Base-by-base conservation (phyloP, 2,329 filamentous ascomycete species). In the Pseudovirgaria hyperparasitica region DNA sequence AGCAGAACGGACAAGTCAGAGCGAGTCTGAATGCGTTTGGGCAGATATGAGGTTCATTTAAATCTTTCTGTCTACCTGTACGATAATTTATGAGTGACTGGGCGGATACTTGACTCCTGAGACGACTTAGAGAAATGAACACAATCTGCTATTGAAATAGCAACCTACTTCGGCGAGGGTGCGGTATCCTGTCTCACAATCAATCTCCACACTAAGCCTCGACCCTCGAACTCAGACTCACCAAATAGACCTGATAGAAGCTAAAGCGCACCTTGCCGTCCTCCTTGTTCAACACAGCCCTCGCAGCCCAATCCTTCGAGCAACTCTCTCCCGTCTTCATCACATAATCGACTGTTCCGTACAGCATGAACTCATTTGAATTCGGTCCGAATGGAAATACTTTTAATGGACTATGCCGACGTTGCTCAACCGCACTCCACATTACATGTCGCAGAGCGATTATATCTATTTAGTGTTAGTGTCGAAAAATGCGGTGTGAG, bases 21-120 rank as follows among this genome's bases (percentile, higher is more conserved):
- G 63, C 59, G 9, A 76, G 73, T 43, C 45, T 77, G 41, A 52
- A 57, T 18, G 69, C 69, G 2, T 72, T 76, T 36, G 51, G 44
- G 8, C 50, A 52, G n/a, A 60, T 71, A n/a, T 67, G 42, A 47
- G 14, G 6, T n/a, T n/a, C n/a, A n/a, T n/a, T n/a, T n/a, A n/a
- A n/a, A n/a, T n/a, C n/a, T n/a, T n/a, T n/a, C n/a, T n/a, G n/a
- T n/a, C n/a, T n/a, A n/a, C n/a, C n/a, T n/a, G n/a, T n/a, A n/a
- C n/a, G n/a, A n/a, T n/a, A n/a, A n/a, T n/a, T n/a, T n/a, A n/a
- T n/a, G n/a, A n/a, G n/a, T n/a, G n/a, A n/a, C n/a, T n/a, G n/a
- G n/a, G n/a, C n/a, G n/a, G n/a, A n/a, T n/a, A 27, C 15, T 17
- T 15, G 5, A 9, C 12, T 16, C 29, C 23, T 29, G 27, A n/a